These are phyloP conservation scores for Brassica rapa DNA, from an alignment of 345 rosid genomes.

Conservation along the genomic window DNA sequence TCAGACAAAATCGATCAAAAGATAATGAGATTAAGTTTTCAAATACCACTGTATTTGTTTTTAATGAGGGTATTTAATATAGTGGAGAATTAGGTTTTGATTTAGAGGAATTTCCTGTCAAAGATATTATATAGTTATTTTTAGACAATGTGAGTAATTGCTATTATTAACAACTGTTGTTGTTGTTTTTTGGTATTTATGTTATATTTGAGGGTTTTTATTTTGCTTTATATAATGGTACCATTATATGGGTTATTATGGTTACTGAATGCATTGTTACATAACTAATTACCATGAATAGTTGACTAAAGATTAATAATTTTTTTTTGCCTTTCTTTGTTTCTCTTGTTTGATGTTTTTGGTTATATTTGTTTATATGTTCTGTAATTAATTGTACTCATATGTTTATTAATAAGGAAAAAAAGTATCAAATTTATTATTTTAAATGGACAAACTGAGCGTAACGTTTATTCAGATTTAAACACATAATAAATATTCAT, in stretches of 20 bases:
- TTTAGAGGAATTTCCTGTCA: neutral
- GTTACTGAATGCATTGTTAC: neutral
- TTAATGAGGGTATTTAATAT: neutral
- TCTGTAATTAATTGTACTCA: neutral
- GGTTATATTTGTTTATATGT: neutral
- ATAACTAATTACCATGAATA: neutral
- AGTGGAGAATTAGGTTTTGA: neutral
- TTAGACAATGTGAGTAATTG: neutral
- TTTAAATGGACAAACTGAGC: too few relatives aligned
- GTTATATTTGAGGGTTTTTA: neutral
- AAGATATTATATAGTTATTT: too few relatives aligned
- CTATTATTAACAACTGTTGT: neutral
- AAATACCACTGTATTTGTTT: too few relatives aligned
- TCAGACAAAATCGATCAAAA: neutral
- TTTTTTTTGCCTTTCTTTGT: too few relatives aligned
- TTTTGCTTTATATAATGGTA: too few relatives aligned
- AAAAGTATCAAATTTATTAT: too few relatives aligned
- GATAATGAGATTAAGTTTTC: neutral
- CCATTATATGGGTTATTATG: neutral
- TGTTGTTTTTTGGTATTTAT: neutral
- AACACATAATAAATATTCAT: too few relatives aligned
- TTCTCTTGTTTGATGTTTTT: neutral
- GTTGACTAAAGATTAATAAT: neutral
- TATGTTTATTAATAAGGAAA: too few relatives aligned
- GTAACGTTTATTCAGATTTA: too few relatives aligned